These are phyloP conservation scores for Aspergillus heteromorphus DNA, from an alignment of 495 filamentous ascomycete genomes.

Conservation along the genomic window DNA sequence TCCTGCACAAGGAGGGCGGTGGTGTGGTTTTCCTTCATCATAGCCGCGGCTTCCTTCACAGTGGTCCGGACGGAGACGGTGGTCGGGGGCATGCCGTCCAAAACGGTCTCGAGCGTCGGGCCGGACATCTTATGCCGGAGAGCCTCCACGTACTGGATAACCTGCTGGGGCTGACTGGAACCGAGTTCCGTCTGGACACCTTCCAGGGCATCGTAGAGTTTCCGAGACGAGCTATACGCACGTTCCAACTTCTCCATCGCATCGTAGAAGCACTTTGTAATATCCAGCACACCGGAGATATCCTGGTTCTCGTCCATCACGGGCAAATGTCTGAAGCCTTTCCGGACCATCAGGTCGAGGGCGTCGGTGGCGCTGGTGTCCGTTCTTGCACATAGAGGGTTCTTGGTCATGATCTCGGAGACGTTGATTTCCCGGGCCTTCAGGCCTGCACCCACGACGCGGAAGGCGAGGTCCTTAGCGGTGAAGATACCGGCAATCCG, in stretches of 20 bases:
- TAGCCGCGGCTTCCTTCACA: constrained; percentile 84
- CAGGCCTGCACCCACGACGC: constrained; percentile 88
- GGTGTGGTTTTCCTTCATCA: constrained; percentile 99
- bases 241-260: constrained; percentile 99
- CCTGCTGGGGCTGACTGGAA: constrained; percentile 93
- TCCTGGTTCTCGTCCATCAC: constrained; percentile 99
- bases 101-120: constrained; percentile 88
- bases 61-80: constrained; percentile 94
- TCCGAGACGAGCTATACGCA: constrained; percentile 91
- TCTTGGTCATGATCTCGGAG: constrained; percentile 99
- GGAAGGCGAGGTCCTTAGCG: constrained; percentile 96
- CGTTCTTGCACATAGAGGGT: constrained; percentile 92
- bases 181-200: constrained; percentile 98
- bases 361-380: constrained; percentile 98
- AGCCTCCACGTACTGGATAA: constrained; percentile 98
- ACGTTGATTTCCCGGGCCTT: constrained; percentile 89
- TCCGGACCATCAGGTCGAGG: constrained; percentile 94
- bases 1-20: constrained; percentile 96
- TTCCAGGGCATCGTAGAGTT: constrained; percentile 94
- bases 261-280: constrained; percentile 99
- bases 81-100: constrained; percentile 85
- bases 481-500: constrained; percentile 98
- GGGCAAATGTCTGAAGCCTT: constrained; percentile 94
- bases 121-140: constrained; percentile 95
- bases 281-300: constrained; percentile 96